Evolutionary conservation across 2,329 filamentous ascomycete species (phyloP), one percentile per base, ranked within the genome.

Genomic region (Colletotrichum orbiculare): DNA sequence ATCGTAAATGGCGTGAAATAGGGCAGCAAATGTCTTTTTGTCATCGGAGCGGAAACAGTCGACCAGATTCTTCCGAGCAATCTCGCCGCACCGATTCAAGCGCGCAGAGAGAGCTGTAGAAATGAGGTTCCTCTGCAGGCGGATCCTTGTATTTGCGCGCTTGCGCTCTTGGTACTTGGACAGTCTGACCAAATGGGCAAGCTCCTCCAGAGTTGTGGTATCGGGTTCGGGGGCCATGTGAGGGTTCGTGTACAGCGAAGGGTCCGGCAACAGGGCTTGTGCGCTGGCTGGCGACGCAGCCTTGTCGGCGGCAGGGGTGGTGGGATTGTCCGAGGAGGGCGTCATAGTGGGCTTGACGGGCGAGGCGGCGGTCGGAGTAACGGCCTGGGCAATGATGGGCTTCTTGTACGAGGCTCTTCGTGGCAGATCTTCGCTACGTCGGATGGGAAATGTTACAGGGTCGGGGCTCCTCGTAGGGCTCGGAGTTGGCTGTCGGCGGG

Each of bases 121-220:
- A 57, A 94, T 87, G 67, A 94, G 81, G 73, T 87, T 91, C 73
- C 90, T 85, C 75, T 94, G 91, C 57, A 96, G 83, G 62, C 91
- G 89, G 69, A 91, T 83, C 70, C 92, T 86, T 49, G 89, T 91
- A 73, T 90, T 89, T 69, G 86, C 84, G 78, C 91, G 88, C 82
- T 92, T 91, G 82, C 91, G 90, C 82, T 93, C 90, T 78, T 95
- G 92, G 75, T 94, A 93, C 72, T 89, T 91, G 74, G 91, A 91
- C 67, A 94, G 82, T 67, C 91, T 88, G 69, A 93, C 90, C 71
- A 94, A 79, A 76, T 94, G 91, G 55, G 91, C 91, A 69, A 95
- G 86, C 77, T 94, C 91, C 72, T 92, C 88, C 67, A 95, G 82
- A 12, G 89, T 91, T 49, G 90, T 92, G 64, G 87, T 86, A 49